Evolutionary conservation across 495 filamentous ascomycete species (phyloP).

Genomic region (Trichocladium antarcticum): DNA sequence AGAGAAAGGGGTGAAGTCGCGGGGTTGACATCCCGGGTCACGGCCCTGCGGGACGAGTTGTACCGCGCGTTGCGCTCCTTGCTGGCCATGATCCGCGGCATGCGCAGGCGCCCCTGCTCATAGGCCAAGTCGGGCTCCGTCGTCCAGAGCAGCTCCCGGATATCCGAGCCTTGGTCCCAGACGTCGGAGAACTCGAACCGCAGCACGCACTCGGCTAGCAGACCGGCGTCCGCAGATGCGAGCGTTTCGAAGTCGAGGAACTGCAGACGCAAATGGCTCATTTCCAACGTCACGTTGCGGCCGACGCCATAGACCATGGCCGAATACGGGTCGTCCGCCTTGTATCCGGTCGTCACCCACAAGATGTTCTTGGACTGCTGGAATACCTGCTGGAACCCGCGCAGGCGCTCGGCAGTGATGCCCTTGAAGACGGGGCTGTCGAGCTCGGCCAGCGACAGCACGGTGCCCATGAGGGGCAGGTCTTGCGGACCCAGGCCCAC

Average conservation of each 20-base stretch:
- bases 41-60: not conserved
- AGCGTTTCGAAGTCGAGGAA: conserved; percentile 21
- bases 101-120: not conserved
- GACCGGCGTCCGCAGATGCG: not conserved
- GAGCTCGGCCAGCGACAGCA: conserved; percentile 32
- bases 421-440: conserved; percentile 26
- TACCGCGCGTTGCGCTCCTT: not conserved
- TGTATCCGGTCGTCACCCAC: conserved; percentile 29
- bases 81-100: not conserved
- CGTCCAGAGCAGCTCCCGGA: conserved; percentile 18
- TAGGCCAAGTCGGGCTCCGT: conserved; percentile 25
- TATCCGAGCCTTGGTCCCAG: not conserved
- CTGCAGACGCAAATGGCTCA: conserved; percentile 18
- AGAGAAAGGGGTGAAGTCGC: not conserved
- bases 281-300: conserved; percentile 9
- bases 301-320: not conserved
- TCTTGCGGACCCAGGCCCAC: not conserved
- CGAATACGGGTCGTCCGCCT: conserved; percentile 6
- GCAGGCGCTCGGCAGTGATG: conserved; percentile 15
- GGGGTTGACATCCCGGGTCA: not conserved
- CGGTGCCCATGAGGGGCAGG: conserved; percentile 18
- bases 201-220: not conserved
- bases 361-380: conserved; percentile 28
- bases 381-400: conserved; percentile 23
- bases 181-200: not conserved